phyloP scores from a whole-genome alignment of 75 land plant genomes.

The Larix kaempferi region DNA sequence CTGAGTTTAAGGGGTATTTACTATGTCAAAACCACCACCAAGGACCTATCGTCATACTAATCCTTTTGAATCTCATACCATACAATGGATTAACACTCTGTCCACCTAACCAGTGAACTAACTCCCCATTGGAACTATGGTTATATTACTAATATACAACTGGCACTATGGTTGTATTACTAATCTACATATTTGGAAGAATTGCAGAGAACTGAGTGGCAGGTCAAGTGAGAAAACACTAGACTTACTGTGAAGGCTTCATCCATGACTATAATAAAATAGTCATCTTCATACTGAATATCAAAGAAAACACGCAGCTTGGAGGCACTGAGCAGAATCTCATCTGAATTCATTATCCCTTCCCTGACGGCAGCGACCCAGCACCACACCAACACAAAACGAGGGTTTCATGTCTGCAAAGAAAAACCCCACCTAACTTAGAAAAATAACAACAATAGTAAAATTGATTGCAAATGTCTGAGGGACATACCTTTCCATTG shows the following conservation, averaged over 20 bases:
- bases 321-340: constrained; percentile 68
- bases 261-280: constrained; percentile 59
- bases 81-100: not conserved
- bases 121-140: too few species aligned
- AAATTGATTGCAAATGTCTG: not conserved
- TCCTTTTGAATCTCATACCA: too few species aligned
- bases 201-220: too few species aligned
- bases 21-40: not conserved
- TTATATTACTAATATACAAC: too few species aligned
- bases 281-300: constrained; percentile 86
- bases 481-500: constrained; percentile 57
- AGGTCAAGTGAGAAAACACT: not conserved
- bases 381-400: constrained; percentile 85
- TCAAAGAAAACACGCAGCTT: constrained; percentile 85
- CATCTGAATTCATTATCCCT: constrained; percentile 92
- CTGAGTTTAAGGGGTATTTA: not conserved
- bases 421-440: not conserved
- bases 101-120: too few species aligned
- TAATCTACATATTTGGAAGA: too few species aligned
- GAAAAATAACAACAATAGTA: not conserved
- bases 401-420: constrained; percentile 80
- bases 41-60: too few species aligned
- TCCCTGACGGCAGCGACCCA: constrained; percentile 98
- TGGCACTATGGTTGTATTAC: too few species aligned
- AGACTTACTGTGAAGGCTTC: constrained; percentile 62